These are phyloP conservation scores for Myrmaecium sp. DNA, from an alignment of 2,329 filamentous ascomycete species.

Conservation along the genomic window DNA sequence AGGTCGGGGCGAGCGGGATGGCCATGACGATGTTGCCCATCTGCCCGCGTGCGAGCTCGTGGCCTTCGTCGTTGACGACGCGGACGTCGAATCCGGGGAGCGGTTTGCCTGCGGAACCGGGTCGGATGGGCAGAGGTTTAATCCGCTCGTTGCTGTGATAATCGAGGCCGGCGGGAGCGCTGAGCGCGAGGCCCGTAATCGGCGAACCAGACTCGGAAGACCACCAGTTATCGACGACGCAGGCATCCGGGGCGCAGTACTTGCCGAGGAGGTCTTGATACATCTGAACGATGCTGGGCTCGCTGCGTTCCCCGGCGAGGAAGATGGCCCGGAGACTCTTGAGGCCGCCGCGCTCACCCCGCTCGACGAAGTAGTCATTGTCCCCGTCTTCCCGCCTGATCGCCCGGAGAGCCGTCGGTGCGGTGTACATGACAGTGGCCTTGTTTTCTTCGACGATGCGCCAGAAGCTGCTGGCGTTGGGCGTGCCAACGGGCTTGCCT, in stretches of 20 bases:
- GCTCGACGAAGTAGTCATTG: slow-evolving; percentile 44
- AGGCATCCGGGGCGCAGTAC: slow-evolving; percentile 46
- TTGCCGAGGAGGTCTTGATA: slow-evolving; percentile 57
- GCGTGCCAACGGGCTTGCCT: slow-evolving; percentile 84
- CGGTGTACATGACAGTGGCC: slow-evolving; percentile 72
- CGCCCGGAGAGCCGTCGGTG: slow-evolving; percentile 71
- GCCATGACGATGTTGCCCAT: slow-evolving; percentile 90
- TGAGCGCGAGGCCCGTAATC: slow-evolving; percentile 47
- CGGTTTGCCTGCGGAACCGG: slow-evolving; percentile 76
- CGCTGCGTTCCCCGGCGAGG: slow-evolving; percentile 75
- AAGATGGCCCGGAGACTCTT: slow-evolving; percentile 58
- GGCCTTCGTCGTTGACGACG: slow-evolving; percentile 65
- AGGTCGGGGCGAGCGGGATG: slow-evolving; percentile 69
- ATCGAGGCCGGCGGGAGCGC: slow-evolving; percentile 43
- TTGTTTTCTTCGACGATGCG: slow-evolving; percentile 68
- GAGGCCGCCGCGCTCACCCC: slow-evolving; percentile 55
- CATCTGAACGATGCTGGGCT: slow-evolving; percentile 67
- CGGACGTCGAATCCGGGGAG: slow-evolving; percentile 85
- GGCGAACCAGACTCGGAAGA: slow-evolving; percentile 54
- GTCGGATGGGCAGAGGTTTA: slow-evolving; percentile 47
- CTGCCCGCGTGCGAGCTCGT: slow-evolving; percentile 48
- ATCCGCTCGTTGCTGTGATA: slow-evolving; percentile 26
- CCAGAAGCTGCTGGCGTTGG: slow-evolving; percentile 79
- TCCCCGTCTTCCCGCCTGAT: slow-evolving; percentile 75
- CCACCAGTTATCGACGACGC: slow-evolving; percentile 60